Base-by-base conservation (phyloP, 305 asterid species). In the Caryopteris hybrid region DNA sequence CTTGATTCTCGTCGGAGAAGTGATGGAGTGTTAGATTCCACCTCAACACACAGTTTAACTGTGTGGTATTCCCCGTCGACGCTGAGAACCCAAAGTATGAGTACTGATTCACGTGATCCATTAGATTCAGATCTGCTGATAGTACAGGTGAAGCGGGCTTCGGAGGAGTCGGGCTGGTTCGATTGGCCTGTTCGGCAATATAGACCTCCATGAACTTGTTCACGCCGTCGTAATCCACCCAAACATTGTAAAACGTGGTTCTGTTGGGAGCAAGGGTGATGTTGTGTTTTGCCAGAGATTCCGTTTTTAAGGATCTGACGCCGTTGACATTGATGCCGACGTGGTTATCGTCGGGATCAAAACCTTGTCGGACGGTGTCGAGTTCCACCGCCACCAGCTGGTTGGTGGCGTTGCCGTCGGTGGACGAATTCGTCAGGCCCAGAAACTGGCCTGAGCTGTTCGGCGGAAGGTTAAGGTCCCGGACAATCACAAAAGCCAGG, bases 31-130 rank as follows among this genome's bases (percentile, higher is more conserved):
- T 91, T 1, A 94, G 58, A 39, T 88, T 89, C 99, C 99, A 94
- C 33, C 99, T 72, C 78, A 77, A 46, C 41, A 94, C 83, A 31
- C 96, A 87, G 86, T 89, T 94, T 41, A 91, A 66, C 75, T 94
- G 79, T 11, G 6, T 18, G 13, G 41, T 6, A 13, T 59, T 68
- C 64, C 99, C 99, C 0, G 98, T 89, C 0, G 99, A 94, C 1
- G 89, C 99, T 14, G 98, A 48, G 76, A 94, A 94, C 1, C 99
- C 99, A 48, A 94, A 89, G 58, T 87, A 87, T 0, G 98, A 91
- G 13, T 76, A 14, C 83, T 84, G 89, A 38, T 76, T 70, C 52
- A 86, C 78, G 58, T 70, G 27, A 0, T 63, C 45, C 48, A 66
- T 76, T 57, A 94, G 80, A 45, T 86, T 78, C 68, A 94, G 80